Percentiles rank a stretch among this genome's conserved stretches.
Conservation (phyloP, 1,139 yeast genomes). For the Magnusiomyces magnusii region DNA sequence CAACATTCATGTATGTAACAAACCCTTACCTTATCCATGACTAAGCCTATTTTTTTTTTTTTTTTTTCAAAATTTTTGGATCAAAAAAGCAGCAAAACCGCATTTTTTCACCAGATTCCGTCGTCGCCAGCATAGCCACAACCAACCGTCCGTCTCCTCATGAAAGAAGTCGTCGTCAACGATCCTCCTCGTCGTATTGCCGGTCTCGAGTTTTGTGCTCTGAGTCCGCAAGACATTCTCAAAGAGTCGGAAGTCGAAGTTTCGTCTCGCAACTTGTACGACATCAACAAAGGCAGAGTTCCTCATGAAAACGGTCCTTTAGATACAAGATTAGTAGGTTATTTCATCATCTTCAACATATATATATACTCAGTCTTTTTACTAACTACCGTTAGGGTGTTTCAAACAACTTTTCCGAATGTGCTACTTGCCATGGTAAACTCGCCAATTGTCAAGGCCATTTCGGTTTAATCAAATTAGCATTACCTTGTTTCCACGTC, state of each 20-base stretch:
- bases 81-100: too few species aligned
- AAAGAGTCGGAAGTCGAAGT: slow-evolving; percentile 95
- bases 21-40: neutral
- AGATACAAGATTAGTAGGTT: slow-evolving; percentile 63
- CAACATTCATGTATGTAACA: neutral
- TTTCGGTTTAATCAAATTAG: slow-evolving; percentile 89
- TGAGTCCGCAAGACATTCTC: slow-evolving; percentile 82
- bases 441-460: slow-evolving; percentile 97
- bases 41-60: neutral
- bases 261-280: slow-evolving; percentile 84
- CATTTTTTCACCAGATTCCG: too few species aligned
- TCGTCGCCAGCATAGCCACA: neutral
- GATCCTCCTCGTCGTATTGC: slow-evolving; percentile 84
- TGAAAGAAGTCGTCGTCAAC: slow-evolving; percentile 74
- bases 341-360: too few species aligned
- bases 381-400: too few species aligned
- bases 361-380: too few species aligned
- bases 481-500: slow-evolving; percentile 94
- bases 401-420: slow-evolving; percentile 73
- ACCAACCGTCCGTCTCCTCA: too few species aligned
- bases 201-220: slow-evolving; percentile 88
- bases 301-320: slow-evolving; percentile 82
- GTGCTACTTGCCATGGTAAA: slow-evolving; percentile 87
- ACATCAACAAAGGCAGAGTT: slow-evolving; percentile 74
- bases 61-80: neutral